phyloP scores from a whole-genome alignment of 345 rosid genomes.

The Adansonia digitata region DNA sequence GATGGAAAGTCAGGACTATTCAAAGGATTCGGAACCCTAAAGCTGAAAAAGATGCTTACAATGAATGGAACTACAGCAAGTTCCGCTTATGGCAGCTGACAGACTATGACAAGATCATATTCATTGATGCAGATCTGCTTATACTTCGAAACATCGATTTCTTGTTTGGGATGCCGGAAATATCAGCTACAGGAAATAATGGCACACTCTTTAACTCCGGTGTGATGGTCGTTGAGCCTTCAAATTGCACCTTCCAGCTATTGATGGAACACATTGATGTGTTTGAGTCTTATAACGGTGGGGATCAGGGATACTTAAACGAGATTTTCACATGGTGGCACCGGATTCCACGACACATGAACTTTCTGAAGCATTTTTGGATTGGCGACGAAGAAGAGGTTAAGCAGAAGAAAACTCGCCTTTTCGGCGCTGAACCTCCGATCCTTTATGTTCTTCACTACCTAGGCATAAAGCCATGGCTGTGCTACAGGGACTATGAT shows the following conservation, averaged over 20 bases:
- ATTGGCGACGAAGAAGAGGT: not conserved
- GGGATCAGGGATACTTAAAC: not conserved
- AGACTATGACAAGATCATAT: not conserved
- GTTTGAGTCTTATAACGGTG: not conserved
- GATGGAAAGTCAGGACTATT: not conserved
- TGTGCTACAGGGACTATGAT: no score
- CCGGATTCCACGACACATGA: slow-evolving; percentile 3
- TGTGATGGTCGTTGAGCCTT: not conserved
- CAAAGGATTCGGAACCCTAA: not conserved
- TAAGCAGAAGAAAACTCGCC: not conserved
- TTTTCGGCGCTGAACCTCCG: not conserved
- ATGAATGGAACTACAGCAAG: no score
- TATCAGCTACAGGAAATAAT: not conserved
- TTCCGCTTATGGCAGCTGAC: not conserved
- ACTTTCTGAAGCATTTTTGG: not conserved
- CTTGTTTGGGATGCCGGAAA: not conserved
- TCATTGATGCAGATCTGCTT: not conserved
- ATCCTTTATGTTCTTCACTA: not conserved
- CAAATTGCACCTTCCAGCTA: not conserved
- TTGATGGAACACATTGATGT: slow-evolving; percentile 4
- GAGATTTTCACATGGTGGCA: not conserved
- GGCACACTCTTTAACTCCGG: not conserved
- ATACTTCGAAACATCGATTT: not conserved
- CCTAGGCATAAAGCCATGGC: no score
- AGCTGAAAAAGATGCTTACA: not conserved